These are phyloP conservation scores for Lactarius sanguifluus DNA, from an alignment of 768 basidiomycete species.

Conservation along the genomic window DNA sequence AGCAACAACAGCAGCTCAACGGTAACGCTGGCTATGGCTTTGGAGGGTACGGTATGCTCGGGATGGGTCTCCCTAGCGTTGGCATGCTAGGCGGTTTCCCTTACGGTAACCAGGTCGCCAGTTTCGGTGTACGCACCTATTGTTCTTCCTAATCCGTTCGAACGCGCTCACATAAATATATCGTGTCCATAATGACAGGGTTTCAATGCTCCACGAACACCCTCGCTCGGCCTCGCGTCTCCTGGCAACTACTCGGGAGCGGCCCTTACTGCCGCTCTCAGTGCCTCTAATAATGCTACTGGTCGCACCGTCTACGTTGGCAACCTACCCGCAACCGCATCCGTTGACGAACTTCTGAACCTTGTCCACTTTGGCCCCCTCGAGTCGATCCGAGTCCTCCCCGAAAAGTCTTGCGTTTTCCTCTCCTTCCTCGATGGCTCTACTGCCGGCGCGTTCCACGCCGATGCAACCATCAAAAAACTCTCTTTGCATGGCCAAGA, in stretches of 20 bases:
- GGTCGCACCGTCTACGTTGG: slow-evolving; percentile 97
- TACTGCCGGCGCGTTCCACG: slow-evolving; percentile 95
- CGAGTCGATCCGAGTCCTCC: slow-evolving; percentile 90
- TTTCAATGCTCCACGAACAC: slow-evolving; percentile 58
- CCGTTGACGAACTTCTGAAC: slow-evolving; percentile 96
- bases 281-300: slow-evolving; percentile 53
- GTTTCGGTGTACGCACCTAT: slow-evolving; percentile 56
- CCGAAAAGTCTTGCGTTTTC: slow-evolving; percentile 97
- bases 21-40: slow-evolving; percentile 55
- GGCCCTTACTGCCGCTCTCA: slow-evolving; percentile 70
- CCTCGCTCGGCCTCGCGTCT: slow-evolving; percentile 65
- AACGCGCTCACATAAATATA: neutral
- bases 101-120: slow-evolving; percentile 68
- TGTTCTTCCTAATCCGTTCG: slow-evolving; percentile 9
- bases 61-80: slow-evolving; percentile 77
- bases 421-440: slow-evolving; percentile 93
- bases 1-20: slow-evolving; percentile 23
- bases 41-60: slow-evolving; percentile 72
- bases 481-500: slow-evolving; percentile 91
- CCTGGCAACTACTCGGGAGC: slow-evolving; percentile 76
- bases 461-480: slow-evolving; percentile 95
- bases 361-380: slow-evolving; percentile 97
- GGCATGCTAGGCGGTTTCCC: slow-evolving; percentile 69
- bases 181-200: slow-evolving; percentile 35
- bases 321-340: slow-evolving; percentile 91